phyloP scores from a whole-genome alignment of 1,139 yeast genomes.

The Geotrichum siamense region DNA sequence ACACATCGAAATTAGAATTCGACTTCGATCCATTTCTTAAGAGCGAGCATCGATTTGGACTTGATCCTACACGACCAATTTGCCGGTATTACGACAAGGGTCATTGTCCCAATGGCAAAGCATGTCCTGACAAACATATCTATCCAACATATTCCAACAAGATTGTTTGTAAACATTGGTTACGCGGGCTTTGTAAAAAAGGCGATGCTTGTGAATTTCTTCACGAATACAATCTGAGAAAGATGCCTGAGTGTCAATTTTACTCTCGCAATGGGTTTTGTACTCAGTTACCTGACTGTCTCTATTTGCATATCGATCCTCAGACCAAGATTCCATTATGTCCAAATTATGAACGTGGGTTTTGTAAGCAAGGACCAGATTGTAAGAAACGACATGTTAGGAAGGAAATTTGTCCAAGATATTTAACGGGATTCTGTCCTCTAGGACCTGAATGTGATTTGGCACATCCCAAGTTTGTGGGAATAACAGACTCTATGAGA shows the following conservation, averaged over 20 bases:
- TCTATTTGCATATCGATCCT: slow-evolving; percentile 88
- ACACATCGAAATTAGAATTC: slow-evolving; percentile 44
- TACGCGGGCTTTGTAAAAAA: slow-evolving; percentile 92
- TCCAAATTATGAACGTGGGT: slow-evolving; percentile 74
- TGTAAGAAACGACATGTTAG: slow-evolving; percentile 80
- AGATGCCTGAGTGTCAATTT: slow-evolving; percentile 95
- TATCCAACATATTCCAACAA: slow-evolving; percentile 75
- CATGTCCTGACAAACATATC: slow-evolving; percentile 86
- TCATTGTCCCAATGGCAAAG: slow-evolving; percentile 76
- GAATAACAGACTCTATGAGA: slow-evolving; percentile 36
- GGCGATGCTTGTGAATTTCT: slow-evolving; percentile 94
- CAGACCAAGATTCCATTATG: slow-evolving; percentile 83
- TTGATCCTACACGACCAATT: slow-evolving; percentile 67
- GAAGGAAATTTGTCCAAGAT: slow-evolving; percentile 72
- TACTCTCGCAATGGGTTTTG: slow-evolving; percentile 78
- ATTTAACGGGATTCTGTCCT: slow-evolving; percentile 90
- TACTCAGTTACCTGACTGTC: slow-evolving; percentile 91
- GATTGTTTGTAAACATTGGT: slow-evolving; percentile 96
- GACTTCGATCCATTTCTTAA: slow-evolving; percentile 79
- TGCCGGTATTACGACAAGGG: slow-evolving; percentile 72
- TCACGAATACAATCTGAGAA: slow-evolving; percentile 88
- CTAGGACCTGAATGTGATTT: slow-evolving; percentile 40
- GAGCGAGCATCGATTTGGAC: slow-evolving; percentile 72
- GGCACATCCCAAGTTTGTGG: slow-evolving; percentile 38
- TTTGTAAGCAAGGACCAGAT: slow-evolving; percentile 86